Evolutionary conservation across 495 filamentous ascomycete species (phyloP).

Genomic region (Alectoria sarmentosa): DNA sequence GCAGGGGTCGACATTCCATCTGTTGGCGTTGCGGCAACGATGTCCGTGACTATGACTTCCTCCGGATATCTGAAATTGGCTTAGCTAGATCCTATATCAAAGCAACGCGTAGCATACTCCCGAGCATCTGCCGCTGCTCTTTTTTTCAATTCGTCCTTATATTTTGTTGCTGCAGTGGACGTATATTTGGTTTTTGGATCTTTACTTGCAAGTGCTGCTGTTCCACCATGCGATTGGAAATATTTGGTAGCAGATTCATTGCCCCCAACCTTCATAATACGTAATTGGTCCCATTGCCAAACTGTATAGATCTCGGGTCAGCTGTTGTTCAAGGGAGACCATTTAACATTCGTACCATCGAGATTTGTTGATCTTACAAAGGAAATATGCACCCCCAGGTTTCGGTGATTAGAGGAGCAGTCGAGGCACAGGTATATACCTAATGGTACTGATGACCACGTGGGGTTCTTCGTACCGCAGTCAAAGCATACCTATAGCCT

Average conservation of each 20-base stretch:
- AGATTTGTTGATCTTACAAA: constrained; percentile 98
- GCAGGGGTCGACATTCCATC: constrained; percentile 64
- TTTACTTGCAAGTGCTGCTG: constrained; percentile 88
- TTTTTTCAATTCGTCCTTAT: constrained; percentile 89
- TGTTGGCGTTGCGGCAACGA: constrained; percentile 48
- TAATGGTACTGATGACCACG: constrained; percentile 95
- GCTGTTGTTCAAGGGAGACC: not conserved
- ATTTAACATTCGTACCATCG: constrained; percentile 66
- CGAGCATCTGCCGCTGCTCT: constrained; percentile 71
- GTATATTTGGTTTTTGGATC: constrained; percentile 94
- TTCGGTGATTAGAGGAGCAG: constrained; percentile 88
- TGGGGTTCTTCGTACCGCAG: constrained; percentile 93
- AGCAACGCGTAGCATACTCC: constrained; percentile 49
- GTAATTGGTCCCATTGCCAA: constrained; percentile 99
- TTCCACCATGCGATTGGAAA: constrained; percentile 92
- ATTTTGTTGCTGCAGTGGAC: constrained; percentile 83
- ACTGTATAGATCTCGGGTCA: constrained; percentile 45
- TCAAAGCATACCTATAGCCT: constrained; percentile 82
- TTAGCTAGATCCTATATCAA: constrained; percentile 22
- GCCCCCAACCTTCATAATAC: constrained; percentile 96
- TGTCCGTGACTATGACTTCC: constrained; percentile 79
- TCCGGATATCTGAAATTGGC: constrained; percentile 58
- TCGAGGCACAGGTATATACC: constrained; percentile 98
- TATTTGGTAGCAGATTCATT: constrained; percentile 98
- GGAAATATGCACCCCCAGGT: constrained; percentile 89